These are phyloP conservation scores for Candolleomyces aberdarensis DNA, from an alignment of 768 basidiomycete species.

Conservation along the genomic window DNA sequence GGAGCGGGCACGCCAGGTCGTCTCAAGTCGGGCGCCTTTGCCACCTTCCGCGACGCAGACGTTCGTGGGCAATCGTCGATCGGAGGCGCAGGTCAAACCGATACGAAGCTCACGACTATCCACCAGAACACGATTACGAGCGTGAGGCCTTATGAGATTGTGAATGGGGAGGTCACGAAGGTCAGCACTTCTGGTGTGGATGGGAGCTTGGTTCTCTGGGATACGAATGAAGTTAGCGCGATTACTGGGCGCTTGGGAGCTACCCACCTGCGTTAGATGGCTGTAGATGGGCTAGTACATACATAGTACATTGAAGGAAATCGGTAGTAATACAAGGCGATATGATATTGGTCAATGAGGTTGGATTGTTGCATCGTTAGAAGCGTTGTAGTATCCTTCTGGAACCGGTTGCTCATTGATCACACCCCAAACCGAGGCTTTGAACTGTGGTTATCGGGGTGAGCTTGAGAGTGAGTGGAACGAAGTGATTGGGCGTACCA, in stretches of 20 bases:
- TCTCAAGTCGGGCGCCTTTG: conserved; percentile 91
- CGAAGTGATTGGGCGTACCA: conserved; percentile 47
- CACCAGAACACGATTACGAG: conserved; percentile 99
- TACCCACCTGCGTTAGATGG: conserved; percentile 37
- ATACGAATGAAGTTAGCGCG: conserved; percentile 55
- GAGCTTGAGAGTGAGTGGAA: neutral
- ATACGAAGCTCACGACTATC: conserved; percentile 82
- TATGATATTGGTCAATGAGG: conserved; percentile 14
- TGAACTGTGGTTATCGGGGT: conserved; percentile 56
- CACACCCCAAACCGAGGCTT: conserved; percentile 94
- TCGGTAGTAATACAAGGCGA: neutral
- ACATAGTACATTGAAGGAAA: neutral
- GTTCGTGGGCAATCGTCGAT: conserved; percentile 55
- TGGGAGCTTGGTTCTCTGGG: conserved; percentile 91
- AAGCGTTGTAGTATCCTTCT: conserved; percentile 22
- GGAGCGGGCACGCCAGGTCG: conserved; percentile 58
- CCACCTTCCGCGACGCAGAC: conserved; percentile 91
- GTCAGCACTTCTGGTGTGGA: conserved; percentile 94
- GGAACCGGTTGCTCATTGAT: conserved; percentile 71
- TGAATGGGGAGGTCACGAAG: conserved; percentile 55
- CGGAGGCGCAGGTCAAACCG: conserved; percentile 29
- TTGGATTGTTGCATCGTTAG: conserved; percentile 23
- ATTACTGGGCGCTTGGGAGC: conserved; percentile 50
- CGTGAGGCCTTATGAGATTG: conserved; percentile 69
- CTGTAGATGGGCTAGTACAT: neutral